A percentile compares a stretch with the other conserved stretches of the same genome.
phyloP scores from a whole-genome alignment of 2,329 filamentous ascomycete genomes.

The Phoma sp. region DNA sequence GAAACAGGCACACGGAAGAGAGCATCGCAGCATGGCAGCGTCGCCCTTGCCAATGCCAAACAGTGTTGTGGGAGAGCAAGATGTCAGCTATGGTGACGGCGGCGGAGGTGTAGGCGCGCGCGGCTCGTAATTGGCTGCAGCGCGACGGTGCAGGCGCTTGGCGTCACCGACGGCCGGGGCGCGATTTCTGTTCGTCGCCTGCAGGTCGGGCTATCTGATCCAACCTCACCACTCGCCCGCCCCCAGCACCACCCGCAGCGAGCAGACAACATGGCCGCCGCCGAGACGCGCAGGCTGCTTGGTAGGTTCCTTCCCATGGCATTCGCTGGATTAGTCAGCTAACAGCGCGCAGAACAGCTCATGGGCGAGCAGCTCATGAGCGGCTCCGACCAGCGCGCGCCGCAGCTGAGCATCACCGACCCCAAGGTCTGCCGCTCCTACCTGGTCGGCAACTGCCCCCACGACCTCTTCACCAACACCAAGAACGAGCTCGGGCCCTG shows the following conservation, averaged over 20 bases:
- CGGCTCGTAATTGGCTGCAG: conserved; percentile 32
- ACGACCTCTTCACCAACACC: conserved; percentile 99
- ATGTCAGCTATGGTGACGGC: too few relatives aligned
- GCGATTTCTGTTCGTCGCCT: conserved; percentile 32
- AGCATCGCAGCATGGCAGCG: conserved; percentile 55
- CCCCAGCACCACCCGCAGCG: conserved; percentile 1
- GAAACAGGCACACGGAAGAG: conserved; percentile 49
- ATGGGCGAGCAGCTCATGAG: conserved; percentile 78
- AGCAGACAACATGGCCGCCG: conserved; percentile 79
- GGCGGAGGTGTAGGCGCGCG: conserved; percentile 19
- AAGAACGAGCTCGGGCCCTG: conserved; percentile 96
- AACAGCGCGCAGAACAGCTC: conserved; percentile 73
- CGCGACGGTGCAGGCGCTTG: conserved; percentile 31
- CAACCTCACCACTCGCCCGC: conserved; percentile 17
- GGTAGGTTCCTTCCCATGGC: conserved; percentile 53
- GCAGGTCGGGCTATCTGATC: neutral
- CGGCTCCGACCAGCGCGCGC: conserved; percentile 75
- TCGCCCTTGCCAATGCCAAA: conserved; percentile 18
- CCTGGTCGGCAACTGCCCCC: conserved; percentile 90
- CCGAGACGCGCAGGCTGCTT: conserved; percentile 97
- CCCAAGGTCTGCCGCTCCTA: conserved; percentile 95
- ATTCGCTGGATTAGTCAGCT: conserved; percentile 15
- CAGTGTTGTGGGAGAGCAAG: too few relatives aligned
- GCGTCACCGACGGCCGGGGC: conserved; percentile 22
- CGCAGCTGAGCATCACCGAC: conserved; percentile 87